Conservation (phyloP, 805 yeast species). For the Metschnikowia colocasiae region DNA sequence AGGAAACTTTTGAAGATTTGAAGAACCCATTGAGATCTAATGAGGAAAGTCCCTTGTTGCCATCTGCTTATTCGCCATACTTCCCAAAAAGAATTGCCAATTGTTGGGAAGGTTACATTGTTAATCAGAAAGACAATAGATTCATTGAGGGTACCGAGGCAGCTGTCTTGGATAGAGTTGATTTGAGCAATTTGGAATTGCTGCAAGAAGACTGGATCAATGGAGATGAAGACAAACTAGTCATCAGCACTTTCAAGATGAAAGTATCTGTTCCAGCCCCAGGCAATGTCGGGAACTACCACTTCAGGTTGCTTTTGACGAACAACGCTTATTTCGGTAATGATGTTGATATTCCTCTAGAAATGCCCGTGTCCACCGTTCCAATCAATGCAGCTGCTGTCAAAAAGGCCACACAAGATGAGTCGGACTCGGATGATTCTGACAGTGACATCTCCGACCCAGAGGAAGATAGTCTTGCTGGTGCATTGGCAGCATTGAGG, state of each 20-base stretch:
- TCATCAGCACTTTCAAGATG: constrained; percentile 70
- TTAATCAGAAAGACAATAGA: constrained; percentile 74
- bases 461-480: constrained; percentile 72
- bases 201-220: constrained; percentile 50
- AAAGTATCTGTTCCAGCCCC: constrained; percentile 78
- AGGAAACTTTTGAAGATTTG: constrained; percentile 60
- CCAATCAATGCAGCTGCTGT: constrained; percentile 28
- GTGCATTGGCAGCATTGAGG: constrained; percentile 65
- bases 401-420: constrained; percentile 27
- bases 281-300: constrained; percentile 56
- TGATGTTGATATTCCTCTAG: constrained; percentile 69
- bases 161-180: constrained; percentile 46
- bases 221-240: constrained; percentile 36
- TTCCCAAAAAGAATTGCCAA: constrained; percentile 58
- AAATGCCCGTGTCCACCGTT: constrained; percentile 60
- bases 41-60: constrained; percentile 64
- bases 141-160: constrained; percentile 63
- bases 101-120: constrained; percentile 65
- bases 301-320: constrained; percentile 66
- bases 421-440: constrained; percentile 39
- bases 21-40: constrained; percentile 69
- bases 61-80: constrained; percentile 65
- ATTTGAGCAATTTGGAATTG: constrained; percentile 52
- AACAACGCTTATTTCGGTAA: constrained; percentile 78
- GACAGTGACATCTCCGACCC: constrained; percentile 63